Evolutionary conservation across 495 filamentous ascomycete genomes (phyloP).

Genomic region (Opeltia flavorubescens): DNA sequence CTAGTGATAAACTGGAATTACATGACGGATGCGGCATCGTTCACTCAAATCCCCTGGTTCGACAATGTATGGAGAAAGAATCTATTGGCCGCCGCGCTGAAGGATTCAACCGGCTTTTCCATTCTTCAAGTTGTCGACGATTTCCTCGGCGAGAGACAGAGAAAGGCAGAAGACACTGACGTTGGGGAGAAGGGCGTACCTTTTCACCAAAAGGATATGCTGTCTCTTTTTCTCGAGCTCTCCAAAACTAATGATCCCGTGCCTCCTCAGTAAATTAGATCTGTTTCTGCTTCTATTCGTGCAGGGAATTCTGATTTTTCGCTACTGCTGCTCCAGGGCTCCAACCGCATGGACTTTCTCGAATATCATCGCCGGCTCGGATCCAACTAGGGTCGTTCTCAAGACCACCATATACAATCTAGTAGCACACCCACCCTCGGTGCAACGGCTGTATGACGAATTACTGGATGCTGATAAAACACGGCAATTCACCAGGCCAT

Average conservation of each 20-base stretch:
- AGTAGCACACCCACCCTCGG: conserved; percentile 10
- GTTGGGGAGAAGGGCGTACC: neutral
- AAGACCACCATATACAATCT: conserved; percentile 19
- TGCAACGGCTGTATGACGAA: conserved; percentile 16
- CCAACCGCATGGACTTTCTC: conserved; percentile 11
- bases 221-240: conserved; percentile 24
- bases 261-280: conserved; percentile 15
- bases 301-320: neutral
- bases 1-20: conserved; percentile 16
- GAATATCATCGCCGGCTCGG: conserved; percentile 23
- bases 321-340: conserved; percentile 1
- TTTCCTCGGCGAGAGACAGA: conserved; percentile 1
- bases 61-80: conserved; percentile 21
- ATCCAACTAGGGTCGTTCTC: conserved; percentile 20
- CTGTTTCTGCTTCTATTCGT: neutral
- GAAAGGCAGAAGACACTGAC: neutral
- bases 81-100: conserved; percentile 2
- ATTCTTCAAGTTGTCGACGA: conserved; percentile 6
- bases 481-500: conserved; percentile 6
- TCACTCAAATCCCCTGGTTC: conserved; percentile 26
- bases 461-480: conserved; percentile 11
- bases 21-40: conserved; percentile 10
- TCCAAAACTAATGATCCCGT: conserved; percentile 20
- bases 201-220: conserved; percentile 17
- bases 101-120: conserved; percentile 1